phyloP scores from a whole-genome alignment of 345 rosid genomes.

The Gossypium anomalum region DNA sequence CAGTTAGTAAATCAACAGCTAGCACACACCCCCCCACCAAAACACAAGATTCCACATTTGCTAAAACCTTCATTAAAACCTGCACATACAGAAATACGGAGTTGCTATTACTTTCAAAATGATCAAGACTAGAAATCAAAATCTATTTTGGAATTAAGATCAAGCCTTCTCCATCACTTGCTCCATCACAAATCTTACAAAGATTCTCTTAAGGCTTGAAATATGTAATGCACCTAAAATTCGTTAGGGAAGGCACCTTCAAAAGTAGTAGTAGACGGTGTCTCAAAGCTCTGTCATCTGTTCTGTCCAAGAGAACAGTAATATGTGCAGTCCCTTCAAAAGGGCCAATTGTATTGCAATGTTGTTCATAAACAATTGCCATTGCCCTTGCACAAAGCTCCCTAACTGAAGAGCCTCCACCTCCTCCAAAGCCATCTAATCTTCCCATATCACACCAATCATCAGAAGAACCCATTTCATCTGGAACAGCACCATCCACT shows the following conservation, averaged over 20 bases:
- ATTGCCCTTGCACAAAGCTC: slow-evolving; percentile 99
- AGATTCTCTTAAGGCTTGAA: background rate
- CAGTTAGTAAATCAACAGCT: slow-evolving; percentile 95
- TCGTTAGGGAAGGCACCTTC: slow-evolving; percentile 49
- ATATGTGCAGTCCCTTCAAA: slow-evolving; percentile 97
- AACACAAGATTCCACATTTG: slow-evolving; percentile 91
- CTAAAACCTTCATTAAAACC: slow-evolving; percentile 89
- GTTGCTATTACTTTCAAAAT: background rate
- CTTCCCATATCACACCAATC: slow-evolving; percentile 99
- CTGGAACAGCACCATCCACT: slow-evolving; percentile 90
- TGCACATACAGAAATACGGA: slow-evolving; percentile 30
- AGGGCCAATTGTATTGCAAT: slow-evolving; percentile 70
- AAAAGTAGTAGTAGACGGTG: slow-evolving; percentile 89
- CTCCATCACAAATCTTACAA: background rate
- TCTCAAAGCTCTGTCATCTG: slow-evolving; percentile 95
- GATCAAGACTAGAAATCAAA: slow-evolving; percentile 7
- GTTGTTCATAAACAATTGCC: slow-evolving; percentile 98
- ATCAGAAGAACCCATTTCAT: slow-evolving; percentile 92
- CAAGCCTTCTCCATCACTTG: background rate
- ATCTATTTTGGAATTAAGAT: background rate
- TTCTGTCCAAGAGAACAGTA: slow-evolving; percentile 92
- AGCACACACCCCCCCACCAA: slow-evolving; percentile 97
- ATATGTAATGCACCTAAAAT: background rate
- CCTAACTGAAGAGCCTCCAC: slow-evolving; percentile 93
- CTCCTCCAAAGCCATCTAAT: slow-evolving; percentile 99